phyloP scores from a whole-genome alignment of 495 filamentous ascomycete genomes.

The Podospora didyma region DNA sequence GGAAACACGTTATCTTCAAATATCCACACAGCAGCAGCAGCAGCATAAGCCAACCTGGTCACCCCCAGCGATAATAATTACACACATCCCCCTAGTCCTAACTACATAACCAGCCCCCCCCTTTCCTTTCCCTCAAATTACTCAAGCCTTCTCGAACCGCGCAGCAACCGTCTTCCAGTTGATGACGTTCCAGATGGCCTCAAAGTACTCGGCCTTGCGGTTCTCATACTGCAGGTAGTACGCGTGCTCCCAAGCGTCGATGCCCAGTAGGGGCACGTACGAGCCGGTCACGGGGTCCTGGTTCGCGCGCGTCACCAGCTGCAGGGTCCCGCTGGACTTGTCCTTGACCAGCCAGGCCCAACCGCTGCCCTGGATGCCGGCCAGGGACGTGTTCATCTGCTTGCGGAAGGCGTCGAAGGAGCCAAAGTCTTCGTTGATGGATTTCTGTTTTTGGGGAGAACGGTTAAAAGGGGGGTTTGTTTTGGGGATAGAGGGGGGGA shows the following conservation, averaged over 20 bases:
- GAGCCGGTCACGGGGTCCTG: conserved; percentile 83
- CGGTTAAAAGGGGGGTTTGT: too few relatives aligned
- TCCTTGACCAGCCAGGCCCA: conserved; percentile 98
- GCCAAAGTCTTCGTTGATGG: conserved; percentile 77
- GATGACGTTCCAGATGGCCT: conserved; percentile 92
- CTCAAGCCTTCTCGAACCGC: conserved; percentile 56
- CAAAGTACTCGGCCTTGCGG: conserved; percentile 97
- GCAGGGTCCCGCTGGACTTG: conserved; percentile 70
- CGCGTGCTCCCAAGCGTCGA: conserved; percentile 82
- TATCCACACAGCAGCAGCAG: too few relatives aligned
- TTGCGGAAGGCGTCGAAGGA: conserved; percentile 71
- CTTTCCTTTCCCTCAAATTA: too few relatives aligned
- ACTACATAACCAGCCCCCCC: too few relatives aligned
- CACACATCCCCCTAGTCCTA: not conserved
- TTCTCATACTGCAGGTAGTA: conserved; percentile 91
- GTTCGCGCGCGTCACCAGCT: conserved; percentile 74
- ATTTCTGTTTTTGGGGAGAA: conserved; percentile 35
- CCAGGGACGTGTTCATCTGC: conserved; percentile 79
- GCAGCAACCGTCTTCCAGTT: conserved; percentile 93
- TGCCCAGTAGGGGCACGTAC: conserved; percentile 71
- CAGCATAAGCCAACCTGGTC: too few relatives aligned
- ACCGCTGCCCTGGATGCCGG: conserved; percentile 88
- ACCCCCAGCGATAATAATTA: too few relatives aligned
- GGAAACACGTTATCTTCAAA: too few relatives aligned
- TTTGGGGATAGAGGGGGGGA: too few relatives aligned